Base-by-base conservation (phyloP, 352 stramenopile species). In the Globisporangium polare region DNA sequence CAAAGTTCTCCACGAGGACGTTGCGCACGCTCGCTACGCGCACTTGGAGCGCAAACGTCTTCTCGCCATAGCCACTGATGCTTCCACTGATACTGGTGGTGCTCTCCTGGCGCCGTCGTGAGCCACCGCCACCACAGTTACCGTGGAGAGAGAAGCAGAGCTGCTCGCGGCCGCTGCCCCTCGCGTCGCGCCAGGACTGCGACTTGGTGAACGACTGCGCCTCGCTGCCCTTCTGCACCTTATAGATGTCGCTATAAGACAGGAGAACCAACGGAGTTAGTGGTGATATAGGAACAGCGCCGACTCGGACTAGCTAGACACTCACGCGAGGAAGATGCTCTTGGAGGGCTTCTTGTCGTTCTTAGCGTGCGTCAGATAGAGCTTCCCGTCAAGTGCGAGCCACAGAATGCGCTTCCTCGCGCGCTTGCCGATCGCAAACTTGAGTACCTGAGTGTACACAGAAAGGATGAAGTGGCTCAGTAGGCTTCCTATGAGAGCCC, bases 41-140 rank as follows among this genome's bases (percentile, higher is more conserved):
- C 2, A 87, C 74, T 59, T 87, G 74, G 13, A 84, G 65, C 8
- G 68, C 77, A 58, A 87, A 87, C 24, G 73, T 72, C 5, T 73
- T 66, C 50, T 77, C 66, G 20, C 75, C 73, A 33, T 77, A 5
- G 13, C 49, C 31, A 39, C 35, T 37, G 18, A 22, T n/a, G 9
- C 31, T n/a, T 4, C 2, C 31, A 35, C 49, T 54, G 26, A 15
- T 22, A 26, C 24, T 55, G 27, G 7, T 2, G 17, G 7, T 2
- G 17, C 15, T 53, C n/a, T 50, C 43, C 43, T 50, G 43, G 5
- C 43, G 49, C 26, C 49, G 49, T 8, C 43, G 60, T 39, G 39
- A n/a, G 33, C 33, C 33, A 39, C 33, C 53, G 22, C 41, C 12
- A 5, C 41, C 41, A 0, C n/a, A 53, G 24, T 63, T 69, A 9